These are phyloP conservation scores for Termitomyces heimii DNA, from an alignment of 768 basidiomycete species.

Conservation along the genomic window DNA sequence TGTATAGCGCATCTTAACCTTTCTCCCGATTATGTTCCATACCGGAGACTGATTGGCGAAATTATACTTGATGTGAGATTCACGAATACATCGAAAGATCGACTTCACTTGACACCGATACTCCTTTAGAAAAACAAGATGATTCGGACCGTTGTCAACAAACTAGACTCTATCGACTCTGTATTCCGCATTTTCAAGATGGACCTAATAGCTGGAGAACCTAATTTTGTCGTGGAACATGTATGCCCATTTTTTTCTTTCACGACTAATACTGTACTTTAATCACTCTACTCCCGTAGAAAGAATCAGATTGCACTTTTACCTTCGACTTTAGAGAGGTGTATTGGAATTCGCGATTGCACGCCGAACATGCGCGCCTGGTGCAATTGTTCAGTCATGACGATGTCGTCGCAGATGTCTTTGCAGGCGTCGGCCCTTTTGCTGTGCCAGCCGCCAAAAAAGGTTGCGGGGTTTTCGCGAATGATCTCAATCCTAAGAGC, in stretches of 20 bases:
- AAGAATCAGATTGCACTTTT: conserved; percentile 82
- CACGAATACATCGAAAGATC: neutral
- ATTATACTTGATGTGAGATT: conserved; percentile 79
- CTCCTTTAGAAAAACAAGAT: conserved; percentile 72
- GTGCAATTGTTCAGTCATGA: conserved; percentile 66
- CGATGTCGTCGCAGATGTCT: conserved; percentile 87
- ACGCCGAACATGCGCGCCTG: conserved; percentile 86
- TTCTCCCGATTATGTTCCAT: conserved; percentile 85
- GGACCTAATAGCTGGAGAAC: conserved; percentile 92
- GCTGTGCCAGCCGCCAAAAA: conserved; percentile 90
- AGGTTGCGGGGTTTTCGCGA: conserved; percentile 84
- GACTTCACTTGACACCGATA: neutral
- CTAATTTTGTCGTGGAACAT: conserved; percentile 81
- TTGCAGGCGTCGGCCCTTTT: conserved; percentile 97
- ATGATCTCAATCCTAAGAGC: conserved; percentile 91
- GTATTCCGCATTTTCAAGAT: conserved; percentile 93
- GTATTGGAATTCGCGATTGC: conserved; percentile 97
- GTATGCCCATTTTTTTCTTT: conserved; percentile 33
- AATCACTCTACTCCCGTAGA: conserved; percentile 33
- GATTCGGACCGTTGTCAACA: conserved; percentile 91
- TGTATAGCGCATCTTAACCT: conserved; percentile 84
- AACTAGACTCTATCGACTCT: conserved; percentile 78
- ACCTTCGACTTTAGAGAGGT: conserved; percentile 93
- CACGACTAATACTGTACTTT: neutral
- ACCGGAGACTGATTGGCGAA: conserved; percentile 86